Conservation (phyloP, 306 rosid species). For the Pterocarpus macrocarpus region DNA sequence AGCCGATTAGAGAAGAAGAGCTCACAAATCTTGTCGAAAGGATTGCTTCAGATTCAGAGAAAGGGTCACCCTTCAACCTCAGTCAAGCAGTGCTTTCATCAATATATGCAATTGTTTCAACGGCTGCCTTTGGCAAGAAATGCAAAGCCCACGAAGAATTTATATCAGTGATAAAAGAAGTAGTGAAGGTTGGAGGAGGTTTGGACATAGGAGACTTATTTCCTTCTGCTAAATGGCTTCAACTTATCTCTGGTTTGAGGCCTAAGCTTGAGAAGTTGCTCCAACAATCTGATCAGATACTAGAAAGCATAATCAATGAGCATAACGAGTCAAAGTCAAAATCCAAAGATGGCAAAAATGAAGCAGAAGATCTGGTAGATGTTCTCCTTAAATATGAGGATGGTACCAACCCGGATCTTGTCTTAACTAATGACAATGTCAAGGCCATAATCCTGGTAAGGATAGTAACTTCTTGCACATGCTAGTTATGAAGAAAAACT, state of each 20-base stretch:
- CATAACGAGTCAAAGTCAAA: constrained; percentile 29
- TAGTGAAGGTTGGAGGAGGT: constrained; percentile 14
- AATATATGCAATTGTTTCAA: constrained; percentile 31
- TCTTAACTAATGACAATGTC: constrained; percentile 38
- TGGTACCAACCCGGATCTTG: not conserved
- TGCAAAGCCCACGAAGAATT: constrained; percentile 4
- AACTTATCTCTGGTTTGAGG: constrained; percentile 32
- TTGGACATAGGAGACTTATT: constrained; percentile 54
- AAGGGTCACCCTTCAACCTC: constrained; percentile 47
- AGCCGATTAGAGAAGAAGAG: constrained; percentile 49
- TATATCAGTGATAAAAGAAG: not conserved
- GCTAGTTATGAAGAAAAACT: not conserved
- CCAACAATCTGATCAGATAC: not conserved
- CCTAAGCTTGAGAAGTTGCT: constrained; percentile 52
- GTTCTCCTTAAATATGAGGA: constrained; percentile 32
- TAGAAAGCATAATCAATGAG: constrained; percentile 36
- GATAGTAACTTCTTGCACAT: not conserved
- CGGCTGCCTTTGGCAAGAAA: constrained; percentile 50
- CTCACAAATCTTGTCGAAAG: not conserved
- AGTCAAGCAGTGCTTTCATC: constrained; percentile 28
- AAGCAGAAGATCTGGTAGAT: constrained; percentile 38
- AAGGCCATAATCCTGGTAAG: constrained; percentile 52
- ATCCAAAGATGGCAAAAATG: not conserved
- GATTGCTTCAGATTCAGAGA: constrained; percentile 30
- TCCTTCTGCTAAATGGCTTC: constrained; percentile 56